Evolutionary conservation across 306 rosid species (phyloP).

Genomic region (Citrullus mucosospermus): DNA sequence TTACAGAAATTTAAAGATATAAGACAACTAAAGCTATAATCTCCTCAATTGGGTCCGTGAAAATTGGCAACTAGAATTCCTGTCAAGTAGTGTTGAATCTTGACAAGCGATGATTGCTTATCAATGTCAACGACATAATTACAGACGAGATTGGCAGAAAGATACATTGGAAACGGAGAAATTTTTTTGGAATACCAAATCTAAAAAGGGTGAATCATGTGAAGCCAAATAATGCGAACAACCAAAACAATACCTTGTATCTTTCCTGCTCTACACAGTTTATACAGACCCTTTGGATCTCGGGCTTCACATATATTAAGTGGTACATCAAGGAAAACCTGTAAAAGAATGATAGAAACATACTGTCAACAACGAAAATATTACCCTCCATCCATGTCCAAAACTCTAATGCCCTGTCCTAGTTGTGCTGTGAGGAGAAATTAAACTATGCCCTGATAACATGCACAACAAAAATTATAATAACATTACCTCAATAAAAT

Average conservation of each 20-base stretch:
- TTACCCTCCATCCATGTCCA: not conserved
- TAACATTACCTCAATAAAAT: slow-evolving; percentile 68
- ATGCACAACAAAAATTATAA: slow-evolving; percentile 4
- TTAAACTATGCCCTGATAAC: slow-evolving; percentile 5
- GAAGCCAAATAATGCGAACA: not conserved
- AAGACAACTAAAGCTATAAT: not conserved
- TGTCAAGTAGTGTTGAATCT: not conserved
- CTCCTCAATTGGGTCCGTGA: not conserved
- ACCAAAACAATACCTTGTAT: slow-evolving; percentile 44
- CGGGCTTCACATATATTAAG: slow-evolving; percentile 73
- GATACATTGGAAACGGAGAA: not conserved
- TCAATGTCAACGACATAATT: not conserved
- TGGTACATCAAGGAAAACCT: slow-evolving; percentile 91
- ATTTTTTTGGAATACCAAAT: not conserved
- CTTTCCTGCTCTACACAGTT: slow-evolving; percentile 90
- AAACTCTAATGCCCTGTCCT: not conserved
- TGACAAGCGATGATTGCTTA: not conserved
- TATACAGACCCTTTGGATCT: slow-evolving; percentile 95
- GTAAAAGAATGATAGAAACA: slow-evolving; percentile 15
- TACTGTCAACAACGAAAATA: not conserved
- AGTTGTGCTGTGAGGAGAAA: not conserved
- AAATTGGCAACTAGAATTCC: not conserved
- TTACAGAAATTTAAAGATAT: not conserved
- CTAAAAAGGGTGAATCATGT: not conserved
- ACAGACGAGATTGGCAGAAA: not conserved